phyloP scores from a whole-genome alignment of 129 eudicot species.

The Flaveria robusta region DNA sequence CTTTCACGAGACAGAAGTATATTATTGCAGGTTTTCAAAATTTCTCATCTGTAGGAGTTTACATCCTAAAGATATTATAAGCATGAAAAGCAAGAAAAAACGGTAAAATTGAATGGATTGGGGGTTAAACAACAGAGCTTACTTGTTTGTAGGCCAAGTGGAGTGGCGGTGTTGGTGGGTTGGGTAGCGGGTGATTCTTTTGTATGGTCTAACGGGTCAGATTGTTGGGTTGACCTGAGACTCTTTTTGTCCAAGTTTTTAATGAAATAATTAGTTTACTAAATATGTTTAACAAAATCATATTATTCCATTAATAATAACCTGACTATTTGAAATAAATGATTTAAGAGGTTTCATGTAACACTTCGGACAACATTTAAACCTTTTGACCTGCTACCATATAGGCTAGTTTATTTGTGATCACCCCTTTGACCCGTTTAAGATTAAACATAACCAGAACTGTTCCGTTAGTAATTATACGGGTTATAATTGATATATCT shows the following conservation, averaged over 20 bases:
- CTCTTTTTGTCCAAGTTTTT: background rate
- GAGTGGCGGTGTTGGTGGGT: background rate
- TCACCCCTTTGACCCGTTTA: background rate
- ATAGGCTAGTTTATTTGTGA: background rate
- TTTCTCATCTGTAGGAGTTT: background rate
- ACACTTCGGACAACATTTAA: background rate
- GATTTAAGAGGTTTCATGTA: background rate
- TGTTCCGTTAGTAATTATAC: background rate
- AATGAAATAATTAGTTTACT: background rate
- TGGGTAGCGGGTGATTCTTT: background rate
- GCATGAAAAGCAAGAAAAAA: background rate
- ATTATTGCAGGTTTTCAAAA: background rate
- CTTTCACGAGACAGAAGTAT: slow-evolving; percentile 3
- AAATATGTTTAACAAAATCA: background rate
- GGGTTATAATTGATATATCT: background rate
- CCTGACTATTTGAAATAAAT: slow-evolving; percentile 1
- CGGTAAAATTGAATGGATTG: background rate
- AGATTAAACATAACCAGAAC: background rate
- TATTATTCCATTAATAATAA: background rate
- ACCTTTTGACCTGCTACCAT: background rate
- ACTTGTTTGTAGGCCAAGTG: background rate
- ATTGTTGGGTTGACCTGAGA: background rate
- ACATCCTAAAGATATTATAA: background rate
- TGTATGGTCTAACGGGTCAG: background rate
- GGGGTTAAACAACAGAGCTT: background rate